Evolutionary conservation across 768 basidiomycete species (phyloP).

Genomic region (Mycena vulgaris): DNA sequence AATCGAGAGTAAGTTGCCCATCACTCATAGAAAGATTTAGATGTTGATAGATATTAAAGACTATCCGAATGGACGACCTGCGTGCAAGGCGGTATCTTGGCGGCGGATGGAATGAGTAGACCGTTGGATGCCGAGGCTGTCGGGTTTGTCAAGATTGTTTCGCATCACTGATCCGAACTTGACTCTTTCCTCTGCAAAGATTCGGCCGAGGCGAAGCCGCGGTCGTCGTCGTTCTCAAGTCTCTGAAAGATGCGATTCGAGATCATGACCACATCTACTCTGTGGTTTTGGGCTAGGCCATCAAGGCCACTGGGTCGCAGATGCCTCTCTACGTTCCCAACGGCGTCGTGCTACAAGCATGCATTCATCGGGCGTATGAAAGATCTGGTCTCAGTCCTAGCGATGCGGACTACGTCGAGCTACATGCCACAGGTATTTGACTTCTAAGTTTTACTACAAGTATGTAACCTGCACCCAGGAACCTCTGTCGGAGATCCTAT

Average conservation of each 20-base stretch:
- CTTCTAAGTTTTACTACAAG: neutral
- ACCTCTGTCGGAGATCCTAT: conserved; percentile 57
- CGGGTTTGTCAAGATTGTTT: neutral
- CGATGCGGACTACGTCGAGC: conserved; percentile 20
- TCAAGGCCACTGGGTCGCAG: conserved; percentile 48
- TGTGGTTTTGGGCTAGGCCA: conserved; percentile 46
- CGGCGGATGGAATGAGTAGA: conserved; percentile 31
- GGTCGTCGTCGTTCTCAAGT: conserved; percentile 36
- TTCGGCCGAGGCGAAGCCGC: conserved; percentile 46
- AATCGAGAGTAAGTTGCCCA: conserved; percentile 34
- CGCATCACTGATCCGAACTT: neutral
- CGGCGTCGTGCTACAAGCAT: conserved; percentile 46
- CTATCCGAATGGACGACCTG: conserved; percentile 18
- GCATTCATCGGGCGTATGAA: conserved; percentile 46
- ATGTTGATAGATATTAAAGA: neutral
- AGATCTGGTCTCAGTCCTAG: neutral
- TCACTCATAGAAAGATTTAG: neutral
- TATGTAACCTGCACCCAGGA: neutral
- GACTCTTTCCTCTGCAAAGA: neutral
- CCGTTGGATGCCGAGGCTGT: conserved; percentile 30
- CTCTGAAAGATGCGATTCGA: conserved; percentile 47
- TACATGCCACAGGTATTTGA: conserved; percentile 20
- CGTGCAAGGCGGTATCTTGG: conserved; percentile 10
- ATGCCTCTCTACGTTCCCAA: conserved; percentile 48
- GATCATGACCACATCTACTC: conserved; percentile 52